Base-by-base conservation (phyloP, 208 protist species). In the Wallacemonas sp. region DNA sequence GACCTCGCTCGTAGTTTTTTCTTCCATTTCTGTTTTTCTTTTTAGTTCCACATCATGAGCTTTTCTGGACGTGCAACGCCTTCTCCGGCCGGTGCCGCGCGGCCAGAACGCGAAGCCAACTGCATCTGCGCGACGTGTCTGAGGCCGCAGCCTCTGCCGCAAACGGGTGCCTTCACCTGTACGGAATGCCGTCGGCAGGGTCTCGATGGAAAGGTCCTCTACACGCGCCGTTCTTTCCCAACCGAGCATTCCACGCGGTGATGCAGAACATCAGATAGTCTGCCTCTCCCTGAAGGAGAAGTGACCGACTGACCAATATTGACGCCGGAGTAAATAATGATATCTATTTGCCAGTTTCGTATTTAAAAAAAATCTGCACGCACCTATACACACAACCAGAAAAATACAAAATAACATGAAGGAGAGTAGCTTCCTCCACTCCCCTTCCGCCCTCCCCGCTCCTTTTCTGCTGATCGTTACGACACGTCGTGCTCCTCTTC, bases 91-190 rank as follows among this genome's bases (percentile, higher is more conserved):
- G 59, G 12, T 28, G 36, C 38, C 16, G 39, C 29, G 4, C 8
- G 52, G 31, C 52, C 52, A 0, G 52, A 59, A n/a, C 26, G 52
- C 0, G 52, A 61, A 48, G 57, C 72, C 54, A 65, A 85, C 72
- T 96, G 86, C 67, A 72, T 92, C 14, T 96, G 91, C 67, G 79
- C 84, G 25, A 92, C 82, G 26, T 96, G 91, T 65, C 70, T 89
- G 48, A 77, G 82, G 28, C 74, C 75, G 11, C 49, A 87, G 26
- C 63, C 71, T 23, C 76, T 92, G 25, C 91, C 91, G 1, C 77
- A 87, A 11, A 74, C 42, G 81, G 79, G 23, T 77, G 83, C 11
- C 87, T 89, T 77, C 90, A 93, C 52, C 67, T 96, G 90, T 63
- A 76, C 81, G 16, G 78, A 93, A 59, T 96, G 90, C 44, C 75